These are phyloP conservation scores for Colletotrichum sp. DNA, from an alignment of 2,329 filamentous ascomycete genomes.

Conservation along the genomic window DNA sequence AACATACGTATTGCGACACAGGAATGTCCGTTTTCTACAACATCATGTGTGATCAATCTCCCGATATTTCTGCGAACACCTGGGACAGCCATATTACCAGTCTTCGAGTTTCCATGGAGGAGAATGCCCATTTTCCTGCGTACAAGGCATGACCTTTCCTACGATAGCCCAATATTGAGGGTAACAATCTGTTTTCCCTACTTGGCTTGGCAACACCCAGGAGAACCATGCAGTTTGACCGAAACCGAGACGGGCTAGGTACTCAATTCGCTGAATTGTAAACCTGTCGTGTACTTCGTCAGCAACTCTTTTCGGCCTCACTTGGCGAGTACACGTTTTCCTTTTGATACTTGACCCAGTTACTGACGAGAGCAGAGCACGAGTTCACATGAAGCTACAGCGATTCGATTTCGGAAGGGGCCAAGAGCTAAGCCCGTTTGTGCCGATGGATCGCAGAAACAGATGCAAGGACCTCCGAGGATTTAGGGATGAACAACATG, in stretches of 20 bases:
- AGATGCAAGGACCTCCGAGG: background rate
- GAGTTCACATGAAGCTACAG: background rate
- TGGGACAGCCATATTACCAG: background rate
- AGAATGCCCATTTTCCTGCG: background rate
- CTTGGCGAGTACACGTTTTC: background rate
- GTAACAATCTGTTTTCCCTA: background rate
- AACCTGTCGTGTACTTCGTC: background rate
- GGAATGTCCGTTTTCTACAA: background rate
- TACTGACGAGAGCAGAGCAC: background rate
- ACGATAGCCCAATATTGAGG: background rate
- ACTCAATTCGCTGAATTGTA: background rate
- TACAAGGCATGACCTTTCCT: background rate
- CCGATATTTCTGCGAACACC: background rate
- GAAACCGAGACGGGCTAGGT: background rate
- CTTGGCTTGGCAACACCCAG: background rate
- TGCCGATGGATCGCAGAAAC: background rate
- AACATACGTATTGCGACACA: background rate
- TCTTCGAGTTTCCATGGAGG: background rate
- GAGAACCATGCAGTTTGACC: background rate
- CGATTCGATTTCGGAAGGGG: background rate
- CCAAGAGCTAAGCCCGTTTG: background rate
- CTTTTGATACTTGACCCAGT: background rate
- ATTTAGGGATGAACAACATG: background rate
- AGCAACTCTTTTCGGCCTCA: background rate
- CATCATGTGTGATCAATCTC: background rate